Percentiles rank a stretch among this genome's conserved stretches.
phyloP scores from a whole-genome alignment of 2,329 filamentous ascomycete species.

The Amesomyces nigricolor region DNA sequence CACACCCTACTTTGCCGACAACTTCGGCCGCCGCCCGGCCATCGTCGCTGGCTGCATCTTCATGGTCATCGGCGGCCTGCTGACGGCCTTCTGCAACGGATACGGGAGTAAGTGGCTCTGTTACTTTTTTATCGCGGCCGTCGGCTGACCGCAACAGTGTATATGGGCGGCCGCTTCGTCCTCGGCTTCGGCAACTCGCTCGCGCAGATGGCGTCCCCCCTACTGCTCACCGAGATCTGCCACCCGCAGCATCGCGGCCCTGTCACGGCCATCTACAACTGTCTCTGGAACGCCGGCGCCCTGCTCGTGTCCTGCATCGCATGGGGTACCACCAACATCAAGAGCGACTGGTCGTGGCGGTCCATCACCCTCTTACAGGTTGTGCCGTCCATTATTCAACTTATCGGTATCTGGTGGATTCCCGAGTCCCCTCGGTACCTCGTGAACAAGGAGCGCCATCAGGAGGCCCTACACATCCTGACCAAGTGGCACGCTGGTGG shows the following conservation, averaged over 20 bases:
- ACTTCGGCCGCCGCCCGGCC: constrained; percentile 38
- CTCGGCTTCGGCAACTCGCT: constrained; percentile 64
- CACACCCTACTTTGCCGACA: constrained; percentile 42
- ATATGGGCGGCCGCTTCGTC: constrained; percentile 55
- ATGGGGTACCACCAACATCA: constrained; percentile 55
- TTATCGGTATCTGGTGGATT: constrained; percentile 61
- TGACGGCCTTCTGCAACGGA: constrained; percentile 40
- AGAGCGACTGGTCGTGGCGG: constrained; percentile 61
- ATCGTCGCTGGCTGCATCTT: constrained; percentile 41
- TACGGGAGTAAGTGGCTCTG: constrained; percentile 36
- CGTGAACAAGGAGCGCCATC: constrained; percentile 56
- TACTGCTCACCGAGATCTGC: constrained; percentile 60
- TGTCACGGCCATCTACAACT: constrained; percentile 63
- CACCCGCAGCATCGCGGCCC: constrained; percentile 63
- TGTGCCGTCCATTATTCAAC: constrained; percentile 55
- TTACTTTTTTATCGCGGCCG: not conserved
- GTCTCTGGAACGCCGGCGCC: constrained; percentile 52
- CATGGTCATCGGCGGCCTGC: constrained; percentile 41
- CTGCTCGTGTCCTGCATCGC: constrained; percentile 54
- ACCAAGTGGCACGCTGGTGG: constrained; percentile 60
- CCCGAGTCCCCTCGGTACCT: constrained; percentile 64
- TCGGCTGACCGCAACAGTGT: constrained; percentile 37
- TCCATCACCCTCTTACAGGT: constrained; percentile 61
- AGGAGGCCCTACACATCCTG: constrained; percentile 56
- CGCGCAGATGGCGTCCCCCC: constrained; percentile 57